Conservation (phyloP, 768 basidiomycete species). For the Panaeolus papilionaceus region DNA sequence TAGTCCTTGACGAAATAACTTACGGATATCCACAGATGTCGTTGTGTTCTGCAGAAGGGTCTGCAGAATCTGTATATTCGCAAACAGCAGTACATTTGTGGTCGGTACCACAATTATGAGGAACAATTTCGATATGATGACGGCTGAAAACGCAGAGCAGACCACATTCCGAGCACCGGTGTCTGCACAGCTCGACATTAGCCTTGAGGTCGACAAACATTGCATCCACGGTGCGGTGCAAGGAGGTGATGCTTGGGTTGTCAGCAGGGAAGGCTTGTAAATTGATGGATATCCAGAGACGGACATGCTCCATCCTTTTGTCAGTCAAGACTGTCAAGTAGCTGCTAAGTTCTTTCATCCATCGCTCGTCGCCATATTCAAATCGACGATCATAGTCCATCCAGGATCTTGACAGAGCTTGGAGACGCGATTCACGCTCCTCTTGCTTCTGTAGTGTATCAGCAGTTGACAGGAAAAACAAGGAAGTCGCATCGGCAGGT, state of each 20-base stretch:
- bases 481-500: conserved; percentile 39
- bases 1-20: conserved; percentile 25
- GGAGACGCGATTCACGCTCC: conserved; percentile 34
- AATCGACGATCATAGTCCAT: conserved; percentile 36
- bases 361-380: conserved; percentile 44
- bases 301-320: conserved; percentile 52
- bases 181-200: conserved; percentile 54
- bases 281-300: conserved; percentile 58
- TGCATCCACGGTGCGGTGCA: conserved; percentile 50
- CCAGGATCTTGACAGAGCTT: conserved; percentile 36
- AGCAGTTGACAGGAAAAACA: conserved; percentile 37
- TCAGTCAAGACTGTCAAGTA: conserved; percentile 48
- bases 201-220: conserved; percentile 51
- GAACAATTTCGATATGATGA: conserved; percentile 44
- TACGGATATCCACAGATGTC: conserved; percentile 54
- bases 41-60: conserved; percentile 34
- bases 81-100: conserved; percentile 55
- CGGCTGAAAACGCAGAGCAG: conserved; percentile 53
- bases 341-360: conserved; percentile 43
- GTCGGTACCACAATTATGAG: conserved; percentile 56
- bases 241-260: conserved; percentile 49
- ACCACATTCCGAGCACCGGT: conserved; percentile 54
- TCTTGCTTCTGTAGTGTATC: conserved; percentile 6
- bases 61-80: conserved; percentile 41
- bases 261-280: conserved; percentile 48